phyloP scores from a whole-genome alignment of 2,329 filamentous ascomycete genomes.

The Aspergillus uvarum region DNA sequence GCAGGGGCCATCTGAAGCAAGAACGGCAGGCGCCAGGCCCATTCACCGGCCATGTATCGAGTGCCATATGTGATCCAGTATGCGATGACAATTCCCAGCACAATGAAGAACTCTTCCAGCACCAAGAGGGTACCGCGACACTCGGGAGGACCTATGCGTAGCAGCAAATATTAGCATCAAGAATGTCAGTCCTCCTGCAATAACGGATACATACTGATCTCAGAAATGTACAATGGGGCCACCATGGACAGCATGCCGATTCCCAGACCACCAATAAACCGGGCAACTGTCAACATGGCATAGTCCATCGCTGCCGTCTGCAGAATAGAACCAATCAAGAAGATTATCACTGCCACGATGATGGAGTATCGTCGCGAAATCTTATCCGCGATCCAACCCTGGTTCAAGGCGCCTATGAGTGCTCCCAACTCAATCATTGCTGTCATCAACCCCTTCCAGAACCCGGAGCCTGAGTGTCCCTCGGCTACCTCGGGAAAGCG shows the following conservation, averaged over 20 bases:
- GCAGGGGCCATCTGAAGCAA: constrained; percentile 48
- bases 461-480: constrained; percentile 35
- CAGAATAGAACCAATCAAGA: constrained; percentile 52
- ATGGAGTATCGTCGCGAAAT: constrained; percentile 55
- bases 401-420: constrained; percentile 46
- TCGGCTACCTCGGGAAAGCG: constrained; percentile 46
- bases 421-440: constrained; percentile 59
- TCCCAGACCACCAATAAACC: constrained; percentile 52
- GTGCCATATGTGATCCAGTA: constrained; percentile 48
- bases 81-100: constrained; percentile 43
- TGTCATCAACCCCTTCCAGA: constrained; percentile 50
- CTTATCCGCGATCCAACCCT: constrained; percentile 54
- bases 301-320: constrained; percentile 54
- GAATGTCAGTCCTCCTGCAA: neutral
- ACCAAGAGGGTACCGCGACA: constrained; percentile 49
- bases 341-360: constrained; percentile 52
- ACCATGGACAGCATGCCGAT: constrained; percentile 54
- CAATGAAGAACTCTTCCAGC: constrained; percentile 45
- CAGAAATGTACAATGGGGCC: constrained; percentile 54
- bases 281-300: constrained; percentile 52
- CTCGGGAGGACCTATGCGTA: constrained; percentile 41
- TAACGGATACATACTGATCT: constrained; percentile 39
- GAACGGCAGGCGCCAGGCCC: constrained; percentile 51
- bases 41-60: constrained; percentile 45
- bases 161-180: neutral